Percentiles rank a stretch among this genome's conserved stretches.
Conservation (phyloP, 2,329 filamentous ascomycete species). For the Magnaporthales sp. region DNA sequence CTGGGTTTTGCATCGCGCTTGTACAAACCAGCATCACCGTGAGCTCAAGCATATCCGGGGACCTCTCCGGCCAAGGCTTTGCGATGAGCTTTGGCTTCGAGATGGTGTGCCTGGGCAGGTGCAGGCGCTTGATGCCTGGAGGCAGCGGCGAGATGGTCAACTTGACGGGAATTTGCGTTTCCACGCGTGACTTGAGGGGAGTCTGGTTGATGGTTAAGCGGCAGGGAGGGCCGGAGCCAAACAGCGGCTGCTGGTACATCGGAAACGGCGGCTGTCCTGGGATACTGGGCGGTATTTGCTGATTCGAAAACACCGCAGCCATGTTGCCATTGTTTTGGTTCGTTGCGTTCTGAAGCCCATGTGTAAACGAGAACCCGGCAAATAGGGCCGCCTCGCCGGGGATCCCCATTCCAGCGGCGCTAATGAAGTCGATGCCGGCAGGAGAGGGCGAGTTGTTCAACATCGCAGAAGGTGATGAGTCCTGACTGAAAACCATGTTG, state of each 20-base stretch:
- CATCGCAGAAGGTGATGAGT: slow-evolving; percentile 39
- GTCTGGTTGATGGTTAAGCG: slow-evolving; percentile 55
- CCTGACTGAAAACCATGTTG: slow-evolving; percentile 40
- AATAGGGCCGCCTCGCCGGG: slow-evolving; percentile 1
- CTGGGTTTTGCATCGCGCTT: slow-evolving; percentile 74
- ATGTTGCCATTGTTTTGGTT: slow-evolving; percentile 5
- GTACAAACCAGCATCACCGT: slow-evolving; percentile 81
- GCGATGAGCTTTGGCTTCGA: slow-evolving; percentile 88
- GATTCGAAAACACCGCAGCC: slow-evolving; percentile 2
- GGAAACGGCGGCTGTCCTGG: slow-evolving; percentile 18
- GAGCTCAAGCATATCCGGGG: slow-evolving; percentile 69
- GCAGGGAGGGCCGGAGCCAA: slow-evolving; percentile 16
- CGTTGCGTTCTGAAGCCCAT: slow-evolving; percentile 5
- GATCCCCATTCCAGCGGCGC: slow-evolving; percentile 9
- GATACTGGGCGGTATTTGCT: slow-evolving; percentile 14
- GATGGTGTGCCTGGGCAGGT: slow-evolving; percentile 83
- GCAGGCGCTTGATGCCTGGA: slow-evolving; percentile 66
- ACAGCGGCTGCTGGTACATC: slow-evolving; percentile 8
- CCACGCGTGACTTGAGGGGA: slow-evolving; percentile 79
- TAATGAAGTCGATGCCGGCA: slow-evolving; percentile 27
- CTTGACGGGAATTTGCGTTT: slow-evolving; percentile 89
- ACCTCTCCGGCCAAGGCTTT: slow-evolving; percentile 57
- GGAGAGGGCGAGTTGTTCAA: slow-evolving; percentile 41
- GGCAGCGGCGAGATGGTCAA: slow-evolving; percentile 72
- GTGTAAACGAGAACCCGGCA: slow-evolving; percentile 1